Base-by-base conservation (phyloP, 129 eudicot species). In the Centella asiatica region DNA sequence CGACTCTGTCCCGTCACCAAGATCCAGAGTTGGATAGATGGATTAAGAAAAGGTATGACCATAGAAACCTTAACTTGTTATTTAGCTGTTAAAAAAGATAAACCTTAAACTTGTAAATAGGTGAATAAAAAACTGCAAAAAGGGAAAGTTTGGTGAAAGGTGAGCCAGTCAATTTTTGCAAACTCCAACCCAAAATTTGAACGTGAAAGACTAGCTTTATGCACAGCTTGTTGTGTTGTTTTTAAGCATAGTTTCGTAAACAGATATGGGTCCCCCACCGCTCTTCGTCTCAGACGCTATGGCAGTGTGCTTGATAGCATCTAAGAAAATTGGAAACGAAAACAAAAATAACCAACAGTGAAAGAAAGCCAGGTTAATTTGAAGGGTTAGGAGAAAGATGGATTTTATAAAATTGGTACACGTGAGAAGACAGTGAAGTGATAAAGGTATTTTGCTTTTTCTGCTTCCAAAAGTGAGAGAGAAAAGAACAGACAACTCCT, bases 201-300 rank as follows among this genome's bases (percentile, higher is more conserved):
- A 60, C 48, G 48, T 34, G 48, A 60, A 77, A 61, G 63, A 45
- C 75, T 71, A 61, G 72, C 78, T 75, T 68, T 85, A 22, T 79
- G 69, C 57, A 76, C 70, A 76, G 80, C 79, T 74, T 65, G 71
- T 65, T 55, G 46, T 71, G 66, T 77, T 82, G 84, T 82, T 74
- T 77, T 69, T 77, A 80, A 71, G 59, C 76, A 53, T 64, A 74
- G 48, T 5, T 66, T 69, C 57, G n/a, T 59, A 69, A 40, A 57
- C 6, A 73, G 46, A 29, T 62, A 51, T 70, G 74, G 89, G 88
- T 54, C 76, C 95, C 79, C 81, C 65, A 56, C 69, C 12, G 57
- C 57, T 62, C 66, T 76, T 37, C 62, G 28, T 57, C 48, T 68
- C 75, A 74, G 77, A 67, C 25, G 39, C 69, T 34, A 33, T 76